Base-by-base conservation (phyloP, 208 protist genomes). In the Kentomonas sorsogonicus region DNA sequence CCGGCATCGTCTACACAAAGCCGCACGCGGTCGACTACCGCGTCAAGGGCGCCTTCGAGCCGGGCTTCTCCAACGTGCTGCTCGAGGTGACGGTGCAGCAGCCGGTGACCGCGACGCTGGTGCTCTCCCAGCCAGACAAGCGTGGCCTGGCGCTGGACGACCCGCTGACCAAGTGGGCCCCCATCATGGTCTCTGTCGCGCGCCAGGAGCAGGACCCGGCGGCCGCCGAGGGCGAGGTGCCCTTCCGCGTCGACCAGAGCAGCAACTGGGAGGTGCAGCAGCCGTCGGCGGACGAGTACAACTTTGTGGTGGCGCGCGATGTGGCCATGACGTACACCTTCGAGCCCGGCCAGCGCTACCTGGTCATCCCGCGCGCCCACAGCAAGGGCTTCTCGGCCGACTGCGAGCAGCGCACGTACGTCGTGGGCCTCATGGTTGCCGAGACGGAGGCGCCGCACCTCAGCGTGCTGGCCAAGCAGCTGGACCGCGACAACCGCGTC, bases 41-140 rank as follows among this genome's bases (percentile, higher is more conserved):
- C 20, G 72, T 90, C 27, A 65, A 65, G 54, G 82, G 79, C 22
- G 30, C 43, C 23, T 93, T 93, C 58, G 23, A 68, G 10, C 53
- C 67, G 9, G 63, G 41, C 4, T 34, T 66, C 5, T 76, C 86
- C 22, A 75, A 33, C 43, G 71, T 72, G 10, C 69, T 84, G 57
- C 62, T 92, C 0, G 64, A 80, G 53, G 55, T 93, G n/a, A 60
- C 31, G 9, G 77, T 67, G 1, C 41, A 43, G 13, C 58, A 74
- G 59, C 61, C 64, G n/a, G 67, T 75, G n/a, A 47, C 67, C 23
- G 69, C 79, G 38, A 30, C 66, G 13, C 33, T 86, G n/a, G 72
- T 66, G 15, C 68, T 91, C 30, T 80, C 79, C 15, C 84, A 91
- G 61, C 77, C 63, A 36, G 83, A 90, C 52, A 86, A 86, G 64